Base-by-base conservation (phyloP, 306 rosid genomes). In the Citrullus mucosospermus region DNA sequence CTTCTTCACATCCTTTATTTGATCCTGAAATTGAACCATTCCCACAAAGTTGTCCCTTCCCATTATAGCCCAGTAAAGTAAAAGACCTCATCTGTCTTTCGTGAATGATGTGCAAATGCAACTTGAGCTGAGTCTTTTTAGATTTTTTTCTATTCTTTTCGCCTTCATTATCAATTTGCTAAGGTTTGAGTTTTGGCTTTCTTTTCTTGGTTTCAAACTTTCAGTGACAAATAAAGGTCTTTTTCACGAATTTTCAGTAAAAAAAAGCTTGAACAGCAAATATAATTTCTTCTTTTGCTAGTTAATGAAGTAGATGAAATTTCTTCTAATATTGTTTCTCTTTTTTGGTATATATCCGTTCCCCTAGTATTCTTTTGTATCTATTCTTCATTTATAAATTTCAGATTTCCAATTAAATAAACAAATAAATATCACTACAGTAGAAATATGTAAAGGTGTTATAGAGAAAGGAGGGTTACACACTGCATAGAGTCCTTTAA, bases 401-500 rank as follows among this genome's bases (percentile, higher is more conserved):
- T 38, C 17, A 20, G n/a, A 25, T 14, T 46, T 6, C 59, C 58
- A 71, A 25, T 48, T 22, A 25, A 71, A 34, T 65, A 34, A 65
- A 71, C 12, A 70, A 70, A 70, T 12, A 72, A 72, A 72, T 8
- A 28, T 7, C n/a, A 28, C 59, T 50, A 72, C 12, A 17, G 5
- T 10, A 79, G 41, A 41, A 55, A 79, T n/a, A 51, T 51, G 46
- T 20, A 67, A 54, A 38, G 22, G 5, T n/a, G 11, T 62, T 41
- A 65, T 36, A 22, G 77, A 50, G 76, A 14, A 38, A 55, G 28
- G 18, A 78, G 78, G 62, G 59, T 78, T 71, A 82, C 89, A 75
- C 79, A 93, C 98, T 51, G 94, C 98, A 87, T 92, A 93, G 75
- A 93, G 88, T 72, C 98, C 98, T 83, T 57, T 89, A 76, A 92